Evolutionary conservation across 2,329 filamentous ascomycete species (phyloP).

Genomic region (Dothistroma pini): DNA sequence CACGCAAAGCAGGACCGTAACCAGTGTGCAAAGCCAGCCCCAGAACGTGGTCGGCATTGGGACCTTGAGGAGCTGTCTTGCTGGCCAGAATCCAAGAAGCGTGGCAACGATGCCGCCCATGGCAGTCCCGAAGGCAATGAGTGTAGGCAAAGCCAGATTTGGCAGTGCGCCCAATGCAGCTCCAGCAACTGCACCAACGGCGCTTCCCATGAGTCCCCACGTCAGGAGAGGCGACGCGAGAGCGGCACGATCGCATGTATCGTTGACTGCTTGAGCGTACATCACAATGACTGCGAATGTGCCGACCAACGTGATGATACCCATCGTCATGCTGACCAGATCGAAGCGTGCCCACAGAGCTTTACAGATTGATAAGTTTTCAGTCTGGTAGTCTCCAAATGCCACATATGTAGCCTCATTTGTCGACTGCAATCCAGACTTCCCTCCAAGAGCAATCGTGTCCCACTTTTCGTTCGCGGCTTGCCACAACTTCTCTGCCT

Average conservation of each 20-base stretch:
- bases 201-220: conserved; percentile 49
- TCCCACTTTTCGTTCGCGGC: conserved; percentile 55
- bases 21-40: conserved; percentile 80
- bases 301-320: conserved; percentile 66
- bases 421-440: neutral
- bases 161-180: conserved; percentile 31
- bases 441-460: conserved; percentile 26
- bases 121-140: conserved; percentile 40
- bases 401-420: conserved; percentile 48
- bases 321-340: conserved; percentile 76
- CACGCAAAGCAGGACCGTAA: conserved; percentile 81
- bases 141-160: conserved; percentile 40
- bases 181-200: conserved; percentile 36
- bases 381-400: conserved; percentile 70
- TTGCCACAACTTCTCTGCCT: conserved; percentile 53
- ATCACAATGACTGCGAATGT: conserved; percentile 67
- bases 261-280: conserved; percentile 60
- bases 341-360: conserved; percentile 91
- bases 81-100: conserved; percentile 40
- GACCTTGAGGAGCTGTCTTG: conserved; percentile 42
- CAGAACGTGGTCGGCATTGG: conserved; percentile 73
- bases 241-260: conserved; percentile 47
- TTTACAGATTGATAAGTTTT: conserved; percentile 76
- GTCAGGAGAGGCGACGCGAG: conserved; percentile 53
- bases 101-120: conserved; percentile 40